phyloP scores from a whole-genome alignment of 1,284 basidiomycete genomes.

The Cystobasidium pallidum region DNA sequence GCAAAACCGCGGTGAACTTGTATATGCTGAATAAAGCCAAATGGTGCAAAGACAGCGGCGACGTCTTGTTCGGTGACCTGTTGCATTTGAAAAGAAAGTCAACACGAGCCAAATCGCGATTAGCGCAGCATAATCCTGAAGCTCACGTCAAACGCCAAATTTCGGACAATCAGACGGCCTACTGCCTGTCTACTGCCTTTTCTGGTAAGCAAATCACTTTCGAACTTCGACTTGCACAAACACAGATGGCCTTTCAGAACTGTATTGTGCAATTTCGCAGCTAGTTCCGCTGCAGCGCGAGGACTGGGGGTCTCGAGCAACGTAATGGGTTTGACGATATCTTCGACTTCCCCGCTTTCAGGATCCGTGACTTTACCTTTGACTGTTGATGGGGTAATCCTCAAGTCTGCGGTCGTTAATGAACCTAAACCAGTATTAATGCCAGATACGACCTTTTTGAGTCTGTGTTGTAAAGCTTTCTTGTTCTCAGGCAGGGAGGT shows the following conservation, averaged over 20 bases:
- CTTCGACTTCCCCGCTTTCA: slow-evolving; percentile 41
- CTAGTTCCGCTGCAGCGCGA: slow-evolving; percentile 64
- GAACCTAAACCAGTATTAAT: slow-evolving; percentile 58
- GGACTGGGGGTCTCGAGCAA: slow-evolving; percentile 78
- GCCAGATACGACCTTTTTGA: slow-evolving; percentile 71
- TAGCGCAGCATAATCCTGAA: not conserved
- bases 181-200: slow-evolving; percentile 62
- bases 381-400: slow-evolving; percentile 47
- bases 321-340: slow-evolving; percentile 2
- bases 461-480: slow-evolving; percentile 82
- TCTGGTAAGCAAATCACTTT: slow-evolving; percentile 57
- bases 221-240: slow-evolving; percentile 78
- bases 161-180: slow-evolving; percentile 87
- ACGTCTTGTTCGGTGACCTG: slow-evolving; percentile 82
- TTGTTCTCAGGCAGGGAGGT: slow-evolving; percentile 64
- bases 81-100: slow-evolving; percentile 47
- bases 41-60: slow-evolving; percentile 81
- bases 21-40: slow-evolving; percentile 84
- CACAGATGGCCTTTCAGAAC: slow-evolving; percentile 87
- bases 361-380: slow-evolving; percentile 48
- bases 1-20: slow-evolving; percentile 91
- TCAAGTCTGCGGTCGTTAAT: slow-evolving; percentile 59
- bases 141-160: slow-evolving; percentile 68
- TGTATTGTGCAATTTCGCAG: slow-evolving; percentile 88
- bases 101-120: not conserved